Evolutionary conservation across 305 asterid species (phyloP), one percentile per base, ranked within the genome.

Genomic region (Nicotiana rustica): DNA sequence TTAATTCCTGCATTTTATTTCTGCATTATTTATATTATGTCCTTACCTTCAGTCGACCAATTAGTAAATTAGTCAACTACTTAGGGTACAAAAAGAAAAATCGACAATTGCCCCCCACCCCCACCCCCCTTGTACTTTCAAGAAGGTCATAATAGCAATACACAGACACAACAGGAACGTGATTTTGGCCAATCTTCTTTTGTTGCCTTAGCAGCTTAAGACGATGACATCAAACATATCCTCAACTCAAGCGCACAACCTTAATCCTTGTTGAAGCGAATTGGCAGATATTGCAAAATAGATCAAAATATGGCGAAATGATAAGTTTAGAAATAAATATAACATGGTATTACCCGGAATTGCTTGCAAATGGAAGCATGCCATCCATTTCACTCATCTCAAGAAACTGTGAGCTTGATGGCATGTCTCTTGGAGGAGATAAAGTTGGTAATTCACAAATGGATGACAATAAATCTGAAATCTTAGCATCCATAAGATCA

Each of bases 381-480:
- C 33, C 52, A 60, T 56, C 57, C 41, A 67, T 67, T 9, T 75
- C 66, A 18, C 4, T 64, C 71, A 47, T 83, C 66, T 78, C 77
- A 56, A 82, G 70, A 64, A 38, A 66, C 59, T 65, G 85, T 25
- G 80, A 8, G 29, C 61, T 82, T 18, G 88, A 68, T 69, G 44
- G 49, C 82, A 82, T 9, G 76, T 15, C 81, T 33, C 84, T 25
- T 1, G 76, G 49, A 79, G 88, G 86, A 52, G 85, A 18, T 55
- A 55, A 12, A 55, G 13, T 44, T 44, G 52, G 52, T 44, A 44
- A 44, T 44, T 44, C 52, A 44, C 52, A 44, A 44, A 44, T 44
- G 59, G 59, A 33, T 47, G 85, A 81, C 79, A 82, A 3, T 25
- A 64, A 65, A 56, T 81, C 86, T 31, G 75, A 87, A 18, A 19